Conservation (phyloP, 202 grass and related monocot species). For the Cymbopogon flexuosus region DNA sequence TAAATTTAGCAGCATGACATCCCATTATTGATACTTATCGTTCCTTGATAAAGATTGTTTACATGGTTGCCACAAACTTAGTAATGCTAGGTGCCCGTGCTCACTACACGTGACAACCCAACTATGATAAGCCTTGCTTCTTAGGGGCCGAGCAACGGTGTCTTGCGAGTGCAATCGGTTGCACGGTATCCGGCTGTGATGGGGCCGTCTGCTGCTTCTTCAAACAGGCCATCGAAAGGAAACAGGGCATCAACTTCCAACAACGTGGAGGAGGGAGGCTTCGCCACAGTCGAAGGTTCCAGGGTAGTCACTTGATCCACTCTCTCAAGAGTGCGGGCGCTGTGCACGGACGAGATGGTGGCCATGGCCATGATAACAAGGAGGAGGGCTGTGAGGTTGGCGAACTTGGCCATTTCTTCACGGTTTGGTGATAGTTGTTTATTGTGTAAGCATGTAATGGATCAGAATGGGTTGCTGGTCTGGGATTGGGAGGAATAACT, state of each 20-base stretch:
- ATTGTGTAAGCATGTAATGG: not conserved
- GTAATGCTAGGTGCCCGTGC: not conserved
- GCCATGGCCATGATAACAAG: not conserved
- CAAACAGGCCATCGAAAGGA: not conserved
- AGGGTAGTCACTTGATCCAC: not conserved
- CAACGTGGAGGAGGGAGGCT: not conserved
- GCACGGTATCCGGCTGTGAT: not conserved
- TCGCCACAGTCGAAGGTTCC: not conserved
- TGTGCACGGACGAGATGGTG: not conserved
- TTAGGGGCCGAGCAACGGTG: not conserved
- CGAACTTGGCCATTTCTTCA: constrained; percentile 9
- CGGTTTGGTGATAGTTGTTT: not conserved
- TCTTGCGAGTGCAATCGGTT: not conserved
- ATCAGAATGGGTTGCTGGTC: not conserved
- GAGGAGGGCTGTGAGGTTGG: not conserved
- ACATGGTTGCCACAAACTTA: not conserved
- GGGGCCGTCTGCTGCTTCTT: not conserved
- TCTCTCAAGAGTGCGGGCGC: not conserved
- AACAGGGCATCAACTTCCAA: not conserved
- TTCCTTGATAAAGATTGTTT: not conserved
- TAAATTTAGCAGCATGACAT: not conserved
- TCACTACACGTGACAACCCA: not conserved
- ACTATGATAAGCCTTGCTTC: not conserved
- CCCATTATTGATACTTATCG: not conserved
- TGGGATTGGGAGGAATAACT: not conserved